phyloP scores from a whole-genome alignment of 257 asterid species.

The Rhazya stricta region DNA sequence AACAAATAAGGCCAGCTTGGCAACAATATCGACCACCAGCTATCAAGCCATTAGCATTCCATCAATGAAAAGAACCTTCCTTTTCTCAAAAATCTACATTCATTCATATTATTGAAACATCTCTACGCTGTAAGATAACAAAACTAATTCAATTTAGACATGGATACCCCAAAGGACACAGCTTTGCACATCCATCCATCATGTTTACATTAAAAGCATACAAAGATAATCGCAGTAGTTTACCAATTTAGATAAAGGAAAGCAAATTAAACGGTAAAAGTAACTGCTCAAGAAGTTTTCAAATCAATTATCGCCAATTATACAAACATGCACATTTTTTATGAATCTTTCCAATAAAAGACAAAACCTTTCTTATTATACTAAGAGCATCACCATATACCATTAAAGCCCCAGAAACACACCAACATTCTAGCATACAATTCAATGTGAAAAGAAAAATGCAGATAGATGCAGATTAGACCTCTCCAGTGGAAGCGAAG shows the following conservation, averaged over 20 bases:
- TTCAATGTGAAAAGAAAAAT: neutral
- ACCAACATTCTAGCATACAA: neutral
- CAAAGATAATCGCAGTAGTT: neutral
- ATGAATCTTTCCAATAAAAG: neutral
- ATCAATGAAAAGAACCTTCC: neutral
- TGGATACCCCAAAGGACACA: neutral
- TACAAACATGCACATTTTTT: constrained; percentile 1
- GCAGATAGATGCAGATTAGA: constrained; percentile 12
- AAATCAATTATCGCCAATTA: neutral
- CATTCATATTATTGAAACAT: neutral
- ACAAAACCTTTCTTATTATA: no score
- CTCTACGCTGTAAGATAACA: neutral
- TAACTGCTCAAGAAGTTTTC: neutral
- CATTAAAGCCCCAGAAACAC: neutral
- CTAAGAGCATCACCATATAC: neutral
- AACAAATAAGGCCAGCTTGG: neutral
- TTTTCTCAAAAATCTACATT: neutral
- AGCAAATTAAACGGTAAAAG: neutral
- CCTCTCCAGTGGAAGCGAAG: constrained; percentile 89
- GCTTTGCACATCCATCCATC: neutral
- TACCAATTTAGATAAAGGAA: neutral
- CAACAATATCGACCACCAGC: neutral
- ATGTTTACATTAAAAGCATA: neutral
- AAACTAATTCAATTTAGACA: neutral
- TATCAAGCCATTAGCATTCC: constrained; percentile 1